Conservation (phyloP, 1,139 yeast species). For the Lodderomyces parapsilosis region DNA sequence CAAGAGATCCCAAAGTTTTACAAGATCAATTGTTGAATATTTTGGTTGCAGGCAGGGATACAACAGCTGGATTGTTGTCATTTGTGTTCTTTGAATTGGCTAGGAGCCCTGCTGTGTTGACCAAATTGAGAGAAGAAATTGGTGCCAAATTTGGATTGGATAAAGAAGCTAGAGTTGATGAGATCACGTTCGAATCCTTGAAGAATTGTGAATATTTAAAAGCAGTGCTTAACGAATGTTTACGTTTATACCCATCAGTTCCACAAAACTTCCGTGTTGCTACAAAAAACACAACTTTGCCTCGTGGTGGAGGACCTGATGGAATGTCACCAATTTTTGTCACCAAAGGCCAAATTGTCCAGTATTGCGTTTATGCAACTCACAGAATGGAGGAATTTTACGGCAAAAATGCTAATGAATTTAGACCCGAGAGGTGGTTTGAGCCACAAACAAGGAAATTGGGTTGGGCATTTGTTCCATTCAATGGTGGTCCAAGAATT, state of each 20-base stretch:
- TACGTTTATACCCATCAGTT: conserved; percentile 54
- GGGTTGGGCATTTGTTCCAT: conserved; percentile 55
- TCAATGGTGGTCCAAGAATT: conserved; percentile 62
- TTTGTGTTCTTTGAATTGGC: conserved; percentile 48
- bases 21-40: no score
- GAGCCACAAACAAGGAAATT: conserved; percentile 30
- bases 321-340: conserved; percentile 42
- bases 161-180: conserved; percentile 22
- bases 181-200: conserved; percentile 42
- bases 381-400: conserved; percentile 42
- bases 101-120: conserved; percentile 39
- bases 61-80: no score
- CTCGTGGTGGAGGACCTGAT: conserved; percentile 54
- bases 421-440: no score
- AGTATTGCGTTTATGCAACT: conserved; percentile 38
- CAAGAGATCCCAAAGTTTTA: no score
- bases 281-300: conserved; percentile 45
- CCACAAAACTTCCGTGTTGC: conserved; percentile 50
- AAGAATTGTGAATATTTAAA: conserved; percentile 50
- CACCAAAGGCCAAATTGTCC: conserved; percentile 40
- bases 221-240: conserved; percentile 47
- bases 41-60: no score
- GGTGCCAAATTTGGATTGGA: conserved; percentile 32
- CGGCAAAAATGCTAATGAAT: conserved; percentile 45
- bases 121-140: conserved; percentile 39